These are phyloP conservation scores for Phytophthora litchii DNA, from an alignment of 352 stramenopile genomes.

Conservation along the genomic window DNA sequence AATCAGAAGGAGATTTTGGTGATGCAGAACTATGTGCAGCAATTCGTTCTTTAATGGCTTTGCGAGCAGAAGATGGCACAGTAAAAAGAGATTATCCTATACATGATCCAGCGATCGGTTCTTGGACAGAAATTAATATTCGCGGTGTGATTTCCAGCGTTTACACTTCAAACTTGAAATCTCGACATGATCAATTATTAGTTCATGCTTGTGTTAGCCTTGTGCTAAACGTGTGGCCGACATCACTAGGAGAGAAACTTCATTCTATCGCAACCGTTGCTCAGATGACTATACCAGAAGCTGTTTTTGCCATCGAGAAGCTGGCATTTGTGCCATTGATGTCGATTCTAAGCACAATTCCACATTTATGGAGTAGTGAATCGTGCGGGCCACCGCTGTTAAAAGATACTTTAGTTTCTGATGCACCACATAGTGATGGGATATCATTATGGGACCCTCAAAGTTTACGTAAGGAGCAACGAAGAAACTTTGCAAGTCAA, in stretches of 20 bases:
- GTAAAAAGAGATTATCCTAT: not conserved
- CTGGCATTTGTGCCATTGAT: constrained; percentile 29
- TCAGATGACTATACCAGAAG: constrained; percentile 30
- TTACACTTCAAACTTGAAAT: constrained; percentile 34
- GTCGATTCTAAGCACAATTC: constrained; percentile 15
- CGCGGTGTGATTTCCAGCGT: constrained; percentile 31
- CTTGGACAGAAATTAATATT: constrained; percentile 20
- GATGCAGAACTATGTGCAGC: constrained; percentile 13
- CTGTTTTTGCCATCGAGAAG: constrained; percentile 14
- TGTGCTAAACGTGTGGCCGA: constrained; percentile 24
- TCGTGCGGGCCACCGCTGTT: constrained; percentile 6
- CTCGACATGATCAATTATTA: constrained; percentile 27
- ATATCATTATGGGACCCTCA: constrained; percentile 23
- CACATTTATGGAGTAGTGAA: constrained; percentile 23
- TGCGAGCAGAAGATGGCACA: constrained; percentile 8
- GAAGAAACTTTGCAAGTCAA: constrained; percentile 2
- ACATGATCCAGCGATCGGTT: not conserved
- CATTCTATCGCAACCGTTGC: constrained; percentile 5
- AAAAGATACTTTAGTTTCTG: constrained; percentile 4
- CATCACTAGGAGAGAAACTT: not conserved
- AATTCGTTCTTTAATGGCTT: constrained; percentile 11
- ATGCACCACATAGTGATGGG: constrained; percentile 1
- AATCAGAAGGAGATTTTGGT: constrained; percentile 32
- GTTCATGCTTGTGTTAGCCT: constrained; percentile 36
- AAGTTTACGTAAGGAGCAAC: constrained; percentile 7